Conservation (phyloP, 176 grass and related monocot species). For the Cocos nucifera region DNA sequence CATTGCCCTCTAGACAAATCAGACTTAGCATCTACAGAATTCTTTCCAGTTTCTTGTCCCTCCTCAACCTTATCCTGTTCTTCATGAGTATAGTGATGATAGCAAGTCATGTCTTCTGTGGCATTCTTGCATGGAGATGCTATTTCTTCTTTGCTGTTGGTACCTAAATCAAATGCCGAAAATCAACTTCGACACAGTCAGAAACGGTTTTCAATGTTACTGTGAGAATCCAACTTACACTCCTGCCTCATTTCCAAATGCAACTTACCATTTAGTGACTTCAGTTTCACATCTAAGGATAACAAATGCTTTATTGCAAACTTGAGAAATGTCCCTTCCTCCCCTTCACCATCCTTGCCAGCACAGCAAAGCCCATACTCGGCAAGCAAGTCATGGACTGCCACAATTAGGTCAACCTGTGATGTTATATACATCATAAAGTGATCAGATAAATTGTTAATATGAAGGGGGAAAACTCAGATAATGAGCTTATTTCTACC, state of each 20-base stretch:
- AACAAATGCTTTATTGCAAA: slow-evolving; percentile 97
- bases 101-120: slow-evolving; percentile 13
- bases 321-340: slow-evolving; percentile 88
- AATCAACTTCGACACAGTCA: background rate
- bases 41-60: slow-evolving; percentile 54
- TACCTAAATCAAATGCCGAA: slow-evolving; percentile 35
- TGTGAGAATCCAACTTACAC: background rate
- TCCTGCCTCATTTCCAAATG: background rate
- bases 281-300: slow-evolving; percentile 84
- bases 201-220: background rate
- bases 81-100: slow-evolving; percentile 19
- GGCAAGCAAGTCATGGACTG: slow-evolving; percentile 89
- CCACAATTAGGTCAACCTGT: slow-evolving; percentile 88
- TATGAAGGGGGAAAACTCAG: slow-evolving; percentile 10
- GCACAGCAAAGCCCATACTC: slow-evolving; percentile 93
- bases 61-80: slow-evolving; percentile 48
- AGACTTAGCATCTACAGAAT: background rate
- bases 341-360: slow-evolving; percentile 58
- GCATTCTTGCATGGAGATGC: slow-evolving; percentile 15
- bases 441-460: background rate
- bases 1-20: background rate
- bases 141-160: slow-evolving; percentile 56
- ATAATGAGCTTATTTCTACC: slow-evolving; percentile 12
- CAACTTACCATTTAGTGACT: slow-evolving; percentile 68
- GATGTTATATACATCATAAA: slow-evolving; percentile 11